Evolutionary conservation across 164 flowering plant species (phyloP), one percentile per base, ranked within the genome.

Genomic region (Hamamelis virginiana): DNA sequence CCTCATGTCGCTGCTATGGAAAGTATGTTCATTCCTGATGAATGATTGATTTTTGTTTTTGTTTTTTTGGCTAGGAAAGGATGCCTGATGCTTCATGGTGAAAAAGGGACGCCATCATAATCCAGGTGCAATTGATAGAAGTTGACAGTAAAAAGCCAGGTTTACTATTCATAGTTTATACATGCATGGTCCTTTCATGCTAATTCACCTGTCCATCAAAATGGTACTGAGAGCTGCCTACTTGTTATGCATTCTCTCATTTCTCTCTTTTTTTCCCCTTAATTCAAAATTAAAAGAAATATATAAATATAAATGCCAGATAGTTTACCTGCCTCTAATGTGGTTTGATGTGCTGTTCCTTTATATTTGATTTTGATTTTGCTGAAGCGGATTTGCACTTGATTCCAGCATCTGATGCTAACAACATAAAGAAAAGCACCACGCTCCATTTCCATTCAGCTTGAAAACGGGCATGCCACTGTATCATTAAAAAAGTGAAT

Each of bases 271-370:
- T 67, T 59, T 48, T 18, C 45, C 50, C 41, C 10, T 59, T 65
- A 16, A 15, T 9, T 47, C 18, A 68, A 58, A 67, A 27, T 59
- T 14, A 59, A 64, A 76, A 51, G 55, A 47, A 62, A 67, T n/a
- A n/a, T n/a, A 44, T 33, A 74, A 10, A 64, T 57, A 67, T 61
- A 67, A 47, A 71, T 62, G 57, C 57, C 52, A 45, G 62, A 62
- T 71, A 28, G 57, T 72, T 76, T 58, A 51, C 52, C n/a, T 44
- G 59, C 68, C 23, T 6, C 52, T 71, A 58, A 64, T 64, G 53
- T 59, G 65, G 61, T 53, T 33, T 74, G 22, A 18, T 62, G 33
- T 59, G 46, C 50, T 46, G 22, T 48, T 68, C 3, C 67, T 62
- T n/a, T 21, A 5, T 28, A 3, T 67, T 67, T 45, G 18, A 8